phyloP scores from a whole-genome alignment of 331 rosid species.

The Quercus lobata region DNA sequence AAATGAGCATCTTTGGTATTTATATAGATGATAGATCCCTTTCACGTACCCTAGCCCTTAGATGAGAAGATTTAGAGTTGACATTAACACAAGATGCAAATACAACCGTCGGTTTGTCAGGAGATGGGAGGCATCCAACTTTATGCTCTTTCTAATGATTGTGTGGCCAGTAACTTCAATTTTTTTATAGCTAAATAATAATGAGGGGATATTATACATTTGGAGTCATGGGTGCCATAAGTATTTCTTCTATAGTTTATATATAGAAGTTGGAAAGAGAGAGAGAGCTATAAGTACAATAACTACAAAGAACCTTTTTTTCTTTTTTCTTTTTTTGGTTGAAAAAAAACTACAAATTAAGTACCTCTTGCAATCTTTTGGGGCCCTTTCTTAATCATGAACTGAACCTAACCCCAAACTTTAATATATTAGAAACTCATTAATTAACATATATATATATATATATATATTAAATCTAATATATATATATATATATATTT shows the following conservation, averaged over 20 bases:
- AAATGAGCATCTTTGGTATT: background rate
- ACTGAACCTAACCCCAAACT: slow-evolving; percentile 34
- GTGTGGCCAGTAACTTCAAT: slow-evolving; percentile 31
- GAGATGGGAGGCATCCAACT: background rate
- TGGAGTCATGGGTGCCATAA: slow-evolving; percentile 38
- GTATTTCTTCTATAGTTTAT: slow-evolving; percentile 5
- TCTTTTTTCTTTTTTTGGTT: too few species aligned
- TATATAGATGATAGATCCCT: background rate
- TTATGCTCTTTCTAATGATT: slow-evolving; percentile 41
- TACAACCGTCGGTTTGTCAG: background rate
- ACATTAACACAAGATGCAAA: background rate
- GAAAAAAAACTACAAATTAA: too few species aligned
- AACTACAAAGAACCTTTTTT: background rate
- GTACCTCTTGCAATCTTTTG: slow-evolving; percentile 34
- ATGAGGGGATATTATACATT: slow-evolving; percentile 20
- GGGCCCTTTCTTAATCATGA: slow-evolving; percentile 45
- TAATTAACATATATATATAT: background rate
- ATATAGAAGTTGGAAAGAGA: background rate
- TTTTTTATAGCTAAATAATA: slow-evolving; percentile 21
- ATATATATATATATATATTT: slow-evolving; percentile 15
- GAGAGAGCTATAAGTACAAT: background rate
- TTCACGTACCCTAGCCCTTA: background rate
- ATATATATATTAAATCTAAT: background rate
- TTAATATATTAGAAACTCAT: background rate
- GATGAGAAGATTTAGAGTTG: background rate